Base-by-base conservation (phyloP, 345 rosid genomes). In the Cardamine chenopodiifolia region DNA sequence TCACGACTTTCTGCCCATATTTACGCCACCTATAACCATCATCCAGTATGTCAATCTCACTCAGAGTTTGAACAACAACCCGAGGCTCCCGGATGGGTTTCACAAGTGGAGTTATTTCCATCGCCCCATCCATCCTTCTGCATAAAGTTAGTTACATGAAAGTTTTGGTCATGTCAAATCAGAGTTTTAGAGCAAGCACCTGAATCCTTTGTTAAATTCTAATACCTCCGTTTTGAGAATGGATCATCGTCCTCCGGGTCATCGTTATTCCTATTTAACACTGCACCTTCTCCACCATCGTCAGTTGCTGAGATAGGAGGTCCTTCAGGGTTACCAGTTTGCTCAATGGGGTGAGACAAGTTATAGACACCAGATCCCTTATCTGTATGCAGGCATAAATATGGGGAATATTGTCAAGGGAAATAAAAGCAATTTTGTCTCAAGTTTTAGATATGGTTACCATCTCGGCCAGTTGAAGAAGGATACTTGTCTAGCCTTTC, bases 21-120 rank as follows among this genome's bases (percentile, higher is more conserved):
- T 95, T 95, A 86, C 99, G 97, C 99, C 99, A 95, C 44, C 96
- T 81, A 69, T 95, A 95, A 66, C 99, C 99, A 80, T 95, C 99
- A 80, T 92, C 99, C 58, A 95, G 81, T 83, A 95, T 88, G 82
- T 95, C 99, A 72, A 95, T 94, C 82, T 95, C 99, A 74, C 99
- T 95, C 65, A 89, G 63, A 62, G 99, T 95, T 77, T 95, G 99
- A 79, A 95, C 99, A 67, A 95, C 98, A 66, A 95, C 98, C 4
- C 98, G 98, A 50, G 99, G 94, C 80, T 95, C 99, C 56, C 96
- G 89, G 61, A 95, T 95, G 26, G 99, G 99, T 82, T 95, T 92
- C 77, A 92, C 91, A 59, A 92, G 85, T 42, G 98, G 92, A 82
- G 92, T 89, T 81, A 88, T 82, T 55, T 90, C 98, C 79, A 88